These are phyloP conservation scores for Zymoseptoria ardabiliae DNA, from an alignment of 2,329 filamentous ascomycete species.

Conservation along the genomic window DNA sequence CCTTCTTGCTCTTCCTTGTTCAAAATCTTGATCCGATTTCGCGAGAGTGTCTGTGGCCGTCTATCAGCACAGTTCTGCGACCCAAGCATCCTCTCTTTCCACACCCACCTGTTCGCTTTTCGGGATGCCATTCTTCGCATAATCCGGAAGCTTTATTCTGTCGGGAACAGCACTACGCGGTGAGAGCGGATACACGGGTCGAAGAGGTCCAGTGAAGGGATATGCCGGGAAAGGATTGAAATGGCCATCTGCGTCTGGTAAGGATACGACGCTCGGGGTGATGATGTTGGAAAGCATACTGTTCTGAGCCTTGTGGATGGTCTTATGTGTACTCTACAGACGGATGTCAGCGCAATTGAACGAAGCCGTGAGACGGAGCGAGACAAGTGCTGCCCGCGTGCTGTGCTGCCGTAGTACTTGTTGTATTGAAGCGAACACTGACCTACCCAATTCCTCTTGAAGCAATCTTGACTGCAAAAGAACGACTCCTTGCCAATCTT, in stretches of 20 bases:
- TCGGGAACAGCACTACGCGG: conserved; percentile 65
- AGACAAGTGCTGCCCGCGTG: neutral
- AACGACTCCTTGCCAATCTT: conserved; percentile 86
- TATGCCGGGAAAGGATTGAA: conserved; percentile 92
- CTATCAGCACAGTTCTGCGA: neutral
- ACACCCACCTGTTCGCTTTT: conserved; percentile 58
- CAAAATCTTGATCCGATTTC: conserved; percentile 77
- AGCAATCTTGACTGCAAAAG: conserved; percentile 98
- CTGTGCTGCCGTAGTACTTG: neutral
- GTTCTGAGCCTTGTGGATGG: conserved; percentile 73
- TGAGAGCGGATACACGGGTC: conserved; percentile 68
- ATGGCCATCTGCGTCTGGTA: conserved; percentile 76
- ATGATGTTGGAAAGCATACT: conserved; percentile 62
- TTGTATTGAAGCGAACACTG: conserved; percentile 12
- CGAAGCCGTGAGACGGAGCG: neutral
- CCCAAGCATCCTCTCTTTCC: neutral
- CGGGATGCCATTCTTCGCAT: conserved; percentile 74
- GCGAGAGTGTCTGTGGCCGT: conserved; percentile 38
- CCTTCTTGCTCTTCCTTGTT: conserved; percentile 73
- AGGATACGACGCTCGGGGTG: conserved; percentile 75
- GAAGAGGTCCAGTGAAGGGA: conserved; percentile 69
- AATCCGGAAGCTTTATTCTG: conserved; percentile 77
- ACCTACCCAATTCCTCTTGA: conserved; percentile 94
- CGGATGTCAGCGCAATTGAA: neutral
- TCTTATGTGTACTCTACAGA: conserved; percentile 70